Conservation (phyloP, 176 grass and related monocot species). For the Oryza australiensis region DNA sequence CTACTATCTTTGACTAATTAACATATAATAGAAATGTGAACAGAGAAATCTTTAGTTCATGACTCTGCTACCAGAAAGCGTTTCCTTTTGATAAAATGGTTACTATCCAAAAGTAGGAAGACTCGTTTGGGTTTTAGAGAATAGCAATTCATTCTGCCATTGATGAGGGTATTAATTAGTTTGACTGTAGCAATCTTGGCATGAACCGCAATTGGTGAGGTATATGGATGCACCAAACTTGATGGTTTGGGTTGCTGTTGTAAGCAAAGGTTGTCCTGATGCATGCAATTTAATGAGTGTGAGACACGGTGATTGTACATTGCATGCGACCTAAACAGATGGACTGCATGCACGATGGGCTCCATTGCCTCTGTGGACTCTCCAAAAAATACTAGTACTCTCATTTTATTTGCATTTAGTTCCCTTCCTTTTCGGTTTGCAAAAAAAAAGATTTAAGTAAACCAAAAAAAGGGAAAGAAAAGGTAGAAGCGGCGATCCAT, state of each 20-base stretch:
- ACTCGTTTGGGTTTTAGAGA: constrained; percentile 1
- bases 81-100: not conserved
- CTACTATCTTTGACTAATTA: not conserved
- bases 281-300: constrained; percentile 44
- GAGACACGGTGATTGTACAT: constrained; percentile 45
- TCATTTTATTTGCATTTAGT: constrained; percentile 45
- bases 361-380: constrained; percentile 27
- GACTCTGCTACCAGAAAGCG: not conserved
- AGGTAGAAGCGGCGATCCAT: constrained; percentile 24
- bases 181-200: constrained; percentile 36
- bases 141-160: not conserved
- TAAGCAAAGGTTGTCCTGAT: constrained; percentile 46
- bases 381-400: constrained; percentile 2
- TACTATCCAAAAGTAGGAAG: not conserved
- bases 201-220: constrained; percentile 47
- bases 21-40: not conserved
- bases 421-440: constrained; percentile 42
- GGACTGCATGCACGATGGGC: constrained; percentile 44
- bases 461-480: constrained; percentile 30
- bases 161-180: constrained; percentile 11
- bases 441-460: constrained; percentile 47
- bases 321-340: constrained; percentile 47
- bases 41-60: not conserved
- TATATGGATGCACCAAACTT: constrained; percentile 39
- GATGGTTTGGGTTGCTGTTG: constrained; percentile 44